phyloP scores from a whole-genome alignment of 2,329 filamentous ascomycete species.

The Monosporascus sp. region DNA sequence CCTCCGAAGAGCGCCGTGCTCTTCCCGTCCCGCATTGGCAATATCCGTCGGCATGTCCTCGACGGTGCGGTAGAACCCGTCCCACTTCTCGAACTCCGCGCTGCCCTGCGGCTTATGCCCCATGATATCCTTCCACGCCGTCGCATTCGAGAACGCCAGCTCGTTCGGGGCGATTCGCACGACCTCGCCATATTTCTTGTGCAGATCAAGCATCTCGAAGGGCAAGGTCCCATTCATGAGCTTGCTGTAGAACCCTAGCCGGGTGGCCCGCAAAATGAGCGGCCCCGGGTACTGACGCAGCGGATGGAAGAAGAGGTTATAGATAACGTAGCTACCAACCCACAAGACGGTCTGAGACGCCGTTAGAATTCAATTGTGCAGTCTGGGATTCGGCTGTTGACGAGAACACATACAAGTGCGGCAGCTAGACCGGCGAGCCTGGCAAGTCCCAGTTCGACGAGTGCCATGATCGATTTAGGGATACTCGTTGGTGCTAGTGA shows the following conservation, averaged over 20 bases:
- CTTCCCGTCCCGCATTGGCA: constrained; percentile 22
- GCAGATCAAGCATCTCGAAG: constrained; percentile 17
- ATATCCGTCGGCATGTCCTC: constrained; percentile 22
- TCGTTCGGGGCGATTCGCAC: constrained; percentile 36
- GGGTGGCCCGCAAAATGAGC: constrained; percentile 9
- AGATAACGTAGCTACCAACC: constrained; percentile 4
- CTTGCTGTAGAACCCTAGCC: constrained; percentile 1
- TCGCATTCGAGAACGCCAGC: constrained; percentile 31
- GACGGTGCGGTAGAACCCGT: constrained; percentile 17
- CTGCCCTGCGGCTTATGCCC: constrained; percentile 13
- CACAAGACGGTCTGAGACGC: constrained; percentile 1
- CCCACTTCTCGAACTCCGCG: constrained; percentile 21
- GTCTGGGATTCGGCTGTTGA: neutral
- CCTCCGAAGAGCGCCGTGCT: constrained; percentile 23
- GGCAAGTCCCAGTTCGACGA: neutral
- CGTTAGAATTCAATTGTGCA: neutral
- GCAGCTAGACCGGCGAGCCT: neutral
- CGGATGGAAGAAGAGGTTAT: constrained; percentile 19
- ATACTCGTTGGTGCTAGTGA: too few relatives aligned
- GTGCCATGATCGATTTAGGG: neutral
- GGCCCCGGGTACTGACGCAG: constrained; percentile 17
- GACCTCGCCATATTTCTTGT: constrained; percentile 31
- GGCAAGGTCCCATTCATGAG: constrained; percentile 9
- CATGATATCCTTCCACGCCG: constrained; percentile 29
- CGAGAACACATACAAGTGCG: neutral